Evolutionary conservation across 2,329 filamentous ascomycete genomes (phyloP).

Genomic region (Aspergillus cejpii): DNA sequence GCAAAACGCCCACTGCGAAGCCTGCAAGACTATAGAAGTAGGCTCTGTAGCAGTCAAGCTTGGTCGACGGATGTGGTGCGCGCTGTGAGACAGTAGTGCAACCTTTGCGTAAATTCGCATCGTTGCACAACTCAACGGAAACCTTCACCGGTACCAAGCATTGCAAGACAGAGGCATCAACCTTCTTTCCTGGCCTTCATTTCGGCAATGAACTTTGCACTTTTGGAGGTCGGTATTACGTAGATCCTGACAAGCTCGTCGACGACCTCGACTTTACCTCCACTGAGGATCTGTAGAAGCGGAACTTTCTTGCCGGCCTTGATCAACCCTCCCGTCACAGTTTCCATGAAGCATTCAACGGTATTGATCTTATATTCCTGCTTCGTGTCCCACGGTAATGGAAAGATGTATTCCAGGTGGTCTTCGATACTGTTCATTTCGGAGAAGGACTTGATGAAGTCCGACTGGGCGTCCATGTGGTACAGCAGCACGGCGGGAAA

Average conservation of each 20-base stretch:
- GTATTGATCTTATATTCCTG: constrained; percentile 57
- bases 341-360: constrained; percentile 90
- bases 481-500: constrained; percentile 84
- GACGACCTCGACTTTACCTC: constrained; percentile 76
- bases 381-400: constrained; percentile 73
- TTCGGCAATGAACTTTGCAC: constrained; percentile 70
- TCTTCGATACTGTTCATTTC: constrained; percentile 69
- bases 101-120: neutral
- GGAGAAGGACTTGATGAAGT: constrained; percentile 82
- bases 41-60: neutral
- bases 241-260: constrained; percentile 79
- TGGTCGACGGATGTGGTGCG: too few relatives aligned
- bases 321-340: constrained; percentile 66
- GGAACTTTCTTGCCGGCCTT: constrained; percentile 83
- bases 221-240: constrained; percentile 66
- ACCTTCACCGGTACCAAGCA: neutral
- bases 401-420: constrained; percentile 79
- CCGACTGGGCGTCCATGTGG: constrained; percentile 70
- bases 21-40: neutral
- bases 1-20: neutral
- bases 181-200: constrained; percentile 65
- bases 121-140: neutral
- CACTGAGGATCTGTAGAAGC: constrained; percentile 65
- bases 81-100: neutral
- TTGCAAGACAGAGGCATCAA: constrained; percentile 13